These are phyloP conservation scores for Aquanectria penicillioides DNA, from an alignment of 2,329 filamentous ascomycete species.

Conservation along the genomic window DNA sequence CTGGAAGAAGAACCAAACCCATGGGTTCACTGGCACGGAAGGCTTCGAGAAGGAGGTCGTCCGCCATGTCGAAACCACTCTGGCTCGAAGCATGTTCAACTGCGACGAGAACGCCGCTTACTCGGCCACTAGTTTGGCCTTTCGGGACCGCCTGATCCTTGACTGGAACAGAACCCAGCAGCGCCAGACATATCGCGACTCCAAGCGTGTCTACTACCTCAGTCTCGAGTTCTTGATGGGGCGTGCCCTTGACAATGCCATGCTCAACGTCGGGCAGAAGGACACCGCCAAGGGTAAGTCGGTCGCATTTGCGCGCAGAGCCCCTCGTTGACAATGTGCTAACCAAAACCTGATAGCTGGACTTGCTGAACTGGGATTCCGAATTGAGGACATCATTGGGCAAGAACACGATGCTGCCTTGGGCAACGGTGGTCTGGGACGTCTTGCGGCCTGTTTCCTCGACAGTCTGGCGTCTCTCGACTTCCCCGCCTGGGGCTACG, in stretches of 20 bases:
- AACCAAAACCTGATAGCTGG: slow-evolving; percentile 69
- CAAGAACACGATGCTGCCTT: slow-evolving; percentile 97
- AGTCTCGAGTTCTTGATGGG: slow-evolving; percentile 99
- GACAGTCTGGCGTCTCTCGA: slow-evolving; percentile 95
- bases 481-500: slow-evolving; percentile 97
- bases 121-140: slow-evolving; percentile 87
- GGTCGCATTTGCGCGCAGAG: too few species aligned
- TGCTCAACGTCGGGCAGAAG: slow-evolving; percentile 95
- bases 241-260: slow-evolving; percentile 94
- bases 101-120: slow-evolving; percentile 97
- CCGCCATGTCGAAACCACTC: slow-evolving; percentile 93
- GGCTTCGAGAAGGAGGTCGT: slow-evolving; percentile 90
- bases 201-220: slow-evolving; percentile 96
- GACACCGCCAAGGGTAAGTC: slow-evolving; percentile 81
- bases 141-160: slow-evolving; percentile 90
- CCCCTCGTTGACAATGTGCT: slow-evolving; percentile 32
- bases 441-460: slow-evolving; percentile 94
- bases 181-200: slow-evolving; percentile 88
- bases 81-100: slow-evolving; percentile 97
- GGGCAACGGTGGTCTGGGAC: slow-evolving; percentile 94
- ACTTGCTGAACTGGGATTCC: slow-evolving; percentile 89
- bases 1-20: slow-evolving; percentile 72
- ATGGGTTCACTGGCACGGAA: slow-evolving; percentile 80
- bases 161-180: slow-evolving; percentile 99
- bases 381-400: slow-evolving; percentile 92